Evolutionary conservation across 1,284 basidiomycete genomes (phyloP), one percentile per base, ranked within the genome.

Genomic region (Grifola frondosa): DNA sequence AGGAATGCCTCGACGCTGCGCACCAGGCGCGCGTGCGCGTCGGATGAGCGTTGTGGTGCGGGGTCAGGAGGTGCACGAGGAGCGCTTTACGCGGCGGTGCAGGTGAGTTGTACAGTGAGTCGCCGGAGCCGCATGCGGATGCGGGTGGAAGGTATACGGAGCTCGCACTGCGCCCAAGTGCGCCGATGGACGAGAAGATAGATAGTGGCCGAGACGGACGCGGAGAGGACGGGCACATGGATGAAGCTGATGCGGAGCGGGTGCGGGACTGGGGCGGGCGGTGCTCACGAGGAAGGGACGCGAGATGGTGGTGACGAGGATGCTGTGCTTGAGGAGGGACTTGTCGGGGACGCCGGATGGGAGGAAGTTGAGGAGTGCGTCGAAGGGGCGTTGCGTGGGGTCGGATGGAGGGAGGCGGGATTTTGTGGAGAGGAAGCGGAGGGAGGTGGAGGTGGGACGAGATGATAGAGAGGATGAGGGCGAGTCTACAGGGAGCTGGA

Each of bases 231-330:
- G 25, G 30, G 20, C 46, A 43, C 10, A 33, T 41, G 9, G 48
- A 46, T 5, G 47, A 46, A 7, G 47, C 42, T 3, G 52, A 48
- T 5, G 36, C 28, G 8, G 52, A 41, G 32, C 52, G 49, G 11
- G 47, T 30, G 11, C 49, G 46, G 49, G 17, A 1, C 40, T 7
- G 16, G 49, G 39, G 6, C 33, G 39, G 4, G 44, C 43, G 24
- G 50, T 53, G 9, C 63, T 47, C 13, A 58, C 54, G 30, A 74
- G 60, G 50, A 70, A 73, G 1, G 70, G 65, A 6, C 66, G 62
- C n/a, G 62, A 61, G 25, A 74, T 62, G 3, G 70, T 69, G 12
- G 70, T 72, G 25, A 70, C 63, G 15, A 73, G 64, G 42, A 74
- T 71, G 6, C 66, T 53, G 21, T 68, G 64, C 53, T 70, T 71